Evolutionary conservation across 192 early-diverging fungal genomes (phyloP), one percentile per base, ranked within the genome.

Genomic region (Coemansia sp.): DNA sequence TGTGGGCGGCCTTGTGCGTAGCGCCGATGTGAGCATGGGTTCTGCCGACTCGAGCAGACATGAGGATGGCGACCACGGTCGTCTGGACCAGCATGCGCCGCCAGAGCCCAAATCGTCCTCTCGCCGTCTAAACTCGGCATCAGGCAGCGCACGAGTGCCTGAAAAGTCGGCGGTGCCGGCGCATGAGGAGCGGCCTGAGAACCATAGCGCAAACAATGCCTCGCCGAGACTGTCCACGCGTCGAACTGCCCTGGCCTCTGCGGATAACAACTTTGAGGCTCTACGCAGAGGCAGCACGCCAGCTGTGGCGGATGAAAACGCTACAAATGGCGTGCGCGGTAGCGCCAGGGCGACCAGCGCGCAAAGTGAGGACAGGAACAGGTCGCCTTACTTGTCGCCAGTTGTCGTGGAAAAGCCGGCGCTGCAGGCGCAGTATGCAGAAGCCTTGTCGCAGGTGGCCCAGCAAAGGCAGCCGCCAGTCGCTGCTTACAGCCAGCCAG

Each of bases 191-290:
- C 63, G 70, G 11, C 56, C 63, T 10, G 55, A 55, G 41, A 46
- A 37, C 26, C 24, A 44, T 19, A 38, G 60, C n/a, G 19, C 57
- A 11, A 64, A 40, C 5, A 60, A 58, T 37, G 32, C 35, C 14
- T 77, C 74, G 53, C 74, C 74, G 12, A 66, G 40, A n/a, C 52
- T 63, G 27, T 64, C 68, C 8, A 60, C 62, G 34, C 67, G 74
- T n/a, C 50, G 65, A 19, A 22, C 29, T 6, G 41, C 29, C 11
- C 37, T 27, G 15, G 17, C 42, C 21, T 14, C 46, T 14, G 15
- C 27, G 12, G 68, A 68, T 14, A 63, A 46, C 24, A 72, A 64
- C 40, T 76, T 70, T 63, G 68, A 76, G 8, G 56, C 50, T 32
- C 44, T 76, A 21, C 37, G 65, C 5, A 63, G 54, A 14, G 55